phyloP scores from a whole-genome alignment of 2,329 filamentous ascomycete species.

The Epichloe hybrida region DNA sequence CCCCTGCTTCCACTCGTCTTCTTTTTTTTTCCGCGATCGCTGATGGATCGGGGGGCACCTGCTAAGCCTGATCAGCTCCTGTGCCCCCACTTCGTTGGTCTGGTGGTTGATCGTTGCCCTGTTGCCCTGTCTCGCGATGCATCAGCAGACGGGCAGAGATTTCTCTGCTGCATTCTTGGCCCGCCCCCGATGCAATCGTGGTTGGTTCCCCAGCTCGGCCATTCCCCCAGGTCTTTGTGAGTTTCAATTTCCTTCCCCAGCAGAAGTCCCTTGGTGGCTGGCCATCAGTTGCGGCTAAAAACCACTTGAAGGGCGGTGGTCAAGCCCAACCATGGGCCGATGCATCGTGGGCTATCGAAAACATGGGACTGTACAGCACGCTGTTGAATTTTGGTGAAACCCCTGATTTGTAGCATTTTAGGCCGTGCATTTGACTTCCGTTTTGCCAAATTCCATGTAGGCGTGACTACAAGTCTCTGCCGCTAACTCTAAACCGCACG shows the following conservation, averaged over 20 bases:
- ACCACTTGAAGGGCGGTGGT: not conserved
- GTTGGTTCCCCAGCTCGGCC: not conserved
- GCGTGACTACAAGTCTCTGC: no score
- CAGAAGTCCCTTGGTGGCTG: not conserved
- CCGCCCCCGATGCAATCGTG: not conserved
- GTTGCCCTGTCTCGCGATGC: constrained; percentile 6
- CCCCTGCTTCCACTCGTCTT: constrained; percentile 6
- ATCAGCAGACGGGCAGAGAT: constrained; percentile 12
- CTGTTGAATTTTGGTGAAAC: no score
- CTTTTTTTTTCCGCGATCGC: constrained; percentile 1
- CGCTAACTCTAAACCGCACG: no score
- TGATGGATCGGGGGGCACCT: no score
- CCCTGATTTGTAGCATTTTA: no score
- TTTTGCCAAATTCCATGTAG: no score
- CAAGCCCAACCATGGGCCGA: not conserved
- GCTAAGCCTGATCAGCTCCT: not conserved
- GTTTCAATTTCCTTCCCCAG: not conserved
- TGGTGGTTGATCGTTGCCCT: constrained; percentile 2
- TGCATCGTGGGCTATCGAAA: no score
- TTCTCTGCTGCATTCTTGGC: constrained; percentile 5
- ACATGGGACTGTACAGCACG: no score
- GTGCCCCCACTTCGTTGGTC: constrained; percentile 2
- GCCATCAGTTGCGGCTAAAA: not conserved
- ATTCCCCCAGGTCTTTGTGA: not conserved
- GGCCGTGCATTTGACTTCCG: no score